A percentile compares a stretch with the other conserved stretches of the same genome.
phyloP scores from a whole-genome alignment of 2,329 filamentous ascomycete species.

The Penicillium sp. region DNA sequence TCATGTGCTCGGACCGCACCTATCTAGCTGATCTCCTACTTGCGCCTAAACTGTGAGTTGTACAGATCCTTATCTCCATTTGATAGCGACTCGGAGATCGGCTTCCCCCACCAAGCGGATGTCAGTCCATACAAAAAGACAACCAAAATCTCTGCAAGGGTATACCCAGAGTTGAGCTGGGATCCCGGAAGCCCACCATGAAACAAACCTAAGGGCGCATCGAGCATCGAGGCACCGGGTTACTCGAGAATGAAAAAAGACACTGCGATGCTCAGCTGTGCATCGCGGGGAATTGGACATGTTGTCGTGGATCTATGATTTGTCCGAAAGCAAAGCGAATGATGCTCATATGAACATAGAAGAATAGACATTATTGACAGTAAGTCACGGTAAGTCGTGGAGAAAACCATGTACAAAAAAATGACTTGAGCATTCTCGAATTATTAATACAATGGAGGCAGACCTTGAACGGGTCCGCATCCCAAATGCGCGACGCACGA shows the following conservation, averaged over 20 bases:
- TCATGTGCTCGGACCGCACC: background rate
- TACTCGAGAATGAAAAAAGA: constrained; percentile 5
- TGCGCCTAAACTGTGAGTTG: no score
- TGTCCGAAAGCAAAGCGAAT: background rate
- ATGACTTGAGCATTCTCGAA: constrained; percentile 25
- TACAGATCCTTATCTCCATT: no score
- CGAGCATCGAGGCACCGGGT: constrained; percentile 9
- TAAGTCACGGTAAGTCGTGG: constrained; percentile 17
- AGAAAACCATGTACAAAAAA: constrained; percentile 27
- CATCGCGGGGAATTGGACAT: constrained; percentile 4
- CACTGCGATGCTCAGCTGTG: constrained; percentile 7
- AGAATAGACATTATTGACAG: constrained; percentile 28
- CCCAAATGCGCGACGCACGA: constrained; percentile 21
- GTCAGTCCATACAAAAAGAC: no score
- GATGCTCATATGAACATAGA: background rate
- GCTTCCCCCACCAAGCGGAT: no score
- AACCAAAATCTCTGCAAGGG: no score
- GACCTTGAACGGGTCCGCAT: background rate
- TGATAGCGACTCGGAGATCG: no score
- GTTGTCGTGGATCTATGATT: background rate
- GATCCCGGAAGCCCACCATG: background rate
- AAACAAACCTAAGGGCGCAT: background rate
- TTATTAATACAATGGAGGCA: constrained; percentile 36
- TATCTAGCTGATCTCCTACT: background rate
- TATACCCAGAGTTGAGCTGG: background rate